Percentiles rank a stretch among this genome's conserved stretches.
phyloP scores from a whole-genome alignment of 2,329 filamentous ascomycete genomes.

The Paraconiothyrium sp. region DNA sequence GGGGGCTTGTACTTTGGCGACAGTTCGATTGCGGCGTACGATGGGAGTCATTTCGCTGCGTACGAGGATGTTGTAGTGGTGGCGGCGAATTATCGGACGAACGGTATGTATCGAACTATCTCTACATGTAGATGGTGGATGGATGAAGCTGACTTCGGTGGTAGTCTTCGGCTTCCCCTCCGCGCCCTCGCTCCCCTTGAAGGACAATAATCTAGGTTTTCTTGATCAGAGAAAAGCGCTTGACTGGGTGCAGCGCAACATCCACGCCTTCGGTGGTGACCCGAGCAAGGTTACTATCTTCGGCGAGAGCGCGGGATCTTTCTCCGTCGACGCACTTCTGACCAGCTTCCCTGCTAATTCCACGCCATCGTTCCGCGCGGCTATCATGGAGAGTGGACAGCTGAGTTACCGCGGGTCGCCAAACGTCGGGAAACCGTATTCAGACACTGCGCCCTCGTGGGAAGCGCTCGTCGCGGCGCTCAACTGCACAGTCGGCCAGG shows the following conservation, averaged over 20 bases:
- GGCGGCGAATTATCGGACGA: slow-evolving; percentile 41
- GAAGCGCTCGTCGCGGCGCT: slow-evolving; percentile 31
- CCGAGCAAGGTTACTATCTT: slow-evolving; percentile 59
- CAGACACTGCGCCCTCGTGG: slow-evolving; percentile 26
- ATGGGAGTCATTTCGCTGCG: slow-evolving; percentile 39
- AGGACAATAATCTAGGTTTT: slow-evolving; percentile 59
- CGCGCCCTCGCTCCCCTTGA: slow-evolving; percentile 31
- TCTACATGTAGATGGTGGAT: too few relatives aligned
- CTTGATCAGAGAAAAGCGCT: slow-evolving; percentile 65
- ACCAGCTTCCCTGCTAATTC: slow-evolving; percentile 36
- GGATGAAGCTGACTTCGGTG: too few relatives aligned
- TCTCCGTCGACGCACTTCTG: slow-evolving; percentile 37
- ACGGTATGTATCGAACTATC: slow-evolving; percentile 25
- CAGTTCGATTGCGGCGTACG: slow-evolving; percentile 30
- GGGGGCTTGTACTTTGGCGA: slow-evolving; percentile 37
- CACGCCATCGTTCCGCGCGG: slow-evolving; percentile 39
- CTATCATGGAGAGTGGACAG: slow-evolving; percentile 40
- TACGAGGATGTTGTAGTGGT: slow-evolving; percentile 44
- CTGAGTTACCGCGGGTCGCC: slow-evolving; percentile 31
- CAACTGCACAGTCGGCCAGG: slow-evolving; percentile 31
- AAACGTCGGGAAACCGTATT: slow-evolving; percentile 1
- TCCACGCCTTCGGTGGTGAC: slow-evolving; percentile 61
- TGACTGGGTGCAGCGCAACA: slow-evolving; percentile 63
- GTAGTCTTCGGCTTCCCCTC: slow-evolving; percentile 42
- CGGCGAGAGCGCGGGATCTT: slow-evolving; percentile 40